A percentile compares a stretch with the other conserved stretches of the same genome.
These are phyloP conservation scores for Hemileccinum hortonii DNA, from an alignment of 1,284 basidiomycete genomes.

Conservation along the genomic window DNA sequence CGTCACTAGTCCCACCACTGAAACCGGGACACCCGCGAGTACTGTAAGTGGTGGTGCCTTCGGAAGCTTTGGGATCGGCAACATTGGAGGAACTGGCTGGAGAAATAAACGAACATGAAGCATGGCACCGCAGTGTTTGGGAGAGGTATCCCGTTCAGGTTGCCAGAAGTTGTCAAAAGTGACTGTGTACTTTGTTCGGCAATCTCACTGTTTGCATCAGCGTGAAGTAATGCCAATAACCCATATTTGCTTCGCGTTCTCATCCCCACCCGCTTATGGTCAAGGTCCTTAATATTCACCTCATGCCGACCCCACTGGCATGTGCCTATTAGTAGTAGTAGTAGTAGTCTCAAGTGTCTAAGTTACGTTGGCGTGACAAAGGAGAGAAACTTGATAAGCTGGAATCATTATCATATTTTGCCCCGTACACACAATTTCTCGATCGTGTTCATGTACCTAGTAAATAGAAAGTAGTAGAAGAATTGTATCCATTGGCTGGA, in stretches of 20 bases:
- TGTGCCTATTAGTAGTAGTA: too few relatives aligned
- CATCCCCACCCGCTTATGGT: not conserved
- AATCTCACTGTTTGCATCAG: slow-evolving; percentile 11
- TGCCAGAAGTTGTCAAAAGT: slow-evolving; percentile 7
- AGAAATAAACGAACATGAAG: slow-evolving; percentile 27
- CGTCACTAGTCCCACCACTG: slow-evolving; percentile 23
- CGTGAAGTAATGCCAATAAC: not conserved
- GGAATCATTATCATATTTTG: too few relatives aligned
- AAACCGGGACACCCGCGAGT: slow-evolving; percentile 23
- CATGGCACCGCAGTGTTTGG: not conserved
- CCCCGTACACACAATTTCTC: too few relatives aligned
- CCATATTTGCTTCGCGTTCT: not conserved
- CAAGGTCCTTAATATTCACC: not conserved
- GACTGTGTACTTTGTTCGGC: slow-evolving; percentile 13
- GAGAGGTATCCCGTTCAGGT: not conserved
- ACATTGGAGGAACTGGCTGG: slow-evolving; percentile 34
- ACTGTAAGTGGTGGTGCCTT: slow-evolving; percentile 40
- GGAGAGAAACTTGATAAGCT: too few relatives aligned
- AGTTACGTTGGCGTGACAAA: too few relatives aligned
- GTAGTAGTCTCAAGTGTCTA: too few relatives aligned
- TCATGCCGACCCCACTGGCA: not conserved
- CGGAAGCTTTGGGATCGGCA: slow-evolving; percentile 50
- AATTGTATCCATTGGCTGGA: too few relatives aligned
- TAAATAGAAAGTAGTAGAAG: too few relatives aligned
- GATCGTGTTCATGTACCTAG: too few relatives aligned